Base-by-base conservation (phyloP, 2,329 filamentous ascomycete genomes). In the Penicillium sp. region DNA sequence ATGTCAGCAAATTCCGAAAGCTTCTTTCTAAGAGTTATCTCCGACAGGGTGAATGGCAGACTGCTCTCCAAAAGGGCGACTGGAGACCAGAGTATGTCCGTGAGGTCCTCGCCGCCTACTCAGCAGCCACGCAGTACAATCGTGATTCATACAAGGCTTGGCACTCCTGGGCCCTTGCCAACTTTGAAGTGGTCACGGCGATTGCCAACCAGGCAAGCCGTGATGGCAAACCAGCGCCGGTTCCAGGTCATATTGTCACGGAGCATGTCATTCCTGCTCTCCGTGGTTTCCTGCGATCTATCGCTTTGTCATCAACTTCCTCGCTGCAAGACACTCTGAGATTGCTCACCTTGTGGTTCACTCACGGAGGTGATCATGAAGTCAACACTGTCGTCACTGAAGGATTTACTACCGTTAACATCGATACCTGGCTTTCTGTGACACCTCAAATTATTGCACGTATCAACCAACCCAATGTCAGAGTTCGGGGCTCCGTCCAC, bases 341-440 rank as follows among this genome's bases (percentile, higher is more conserved):
- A 52, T 79, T 99, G 42, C 82, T 99, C 43, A 97, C 94, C 0
- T 78, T 99, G 8, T 99, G 94, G 94, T 97, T 99, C 72, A 88
- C 89, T 3, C 92, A 99, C 68, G 94, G 94, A 50, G 90, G 91
- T 22, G 87, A 91, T 68, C 80, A 85, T 26, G 93, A 97, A 62
- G 95, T 99, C 58, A 96, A 93, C 67, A 79, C 83, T 15, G 90
- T 89, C 15, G 90, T 99, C 23, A 92, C 87, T 0, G 92, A 97
- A 69, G 94, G 95, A 5, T 95, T 97, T 61, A 83, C 89, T 0
- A 89, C 89, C 35, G 92, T 99, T 62, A 96, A 90, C 68, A 90
- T 99, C 53, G 94, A 99, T 74, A 97, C 93, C 1, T 99, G 94
- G 95, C 85, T 99, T 18, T 92, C 97, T 69, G 95, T 99, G 49